phyloP scores from a whole-genome alignment of 805 yeast species.

The Kockiozyma suomiensis region DNA sequence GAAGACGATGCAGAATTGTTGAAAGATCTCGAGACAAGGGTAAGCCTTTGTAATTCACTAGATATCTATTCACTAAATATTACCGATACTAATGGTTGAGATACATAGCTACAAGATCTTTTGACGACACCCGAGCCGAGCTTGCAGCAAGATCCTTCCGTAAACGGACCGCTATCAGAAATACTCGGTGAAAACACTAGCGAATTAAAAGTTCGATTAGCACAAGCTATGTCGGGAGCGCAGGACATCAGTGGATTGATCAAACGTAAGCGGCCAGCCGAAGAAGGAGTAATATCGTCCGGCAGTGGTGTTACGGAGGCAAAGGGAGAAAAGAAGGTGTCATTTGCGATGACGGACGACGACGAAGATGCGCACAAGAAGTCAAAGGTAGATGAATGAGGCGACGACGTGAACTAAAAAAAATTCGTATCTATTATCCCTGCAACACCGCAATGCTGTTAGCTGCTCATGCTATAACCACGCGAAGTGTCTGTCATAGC shows the following conservation, averaged over 20 bases:
- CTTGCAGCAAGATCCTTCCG: background rate
- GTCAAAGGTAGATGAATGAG: slow-evolving; percentile 3
- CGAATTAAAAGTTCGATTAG: slow-evolving; percentile 11
- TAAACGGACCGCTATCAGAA: background rate
- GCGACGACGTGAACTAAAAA: no score
- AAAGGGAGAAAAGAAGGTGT: background rate
- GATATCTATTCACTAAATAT: no score
- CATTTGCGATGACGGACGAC: background rate
- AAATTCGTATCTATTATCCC: no score
- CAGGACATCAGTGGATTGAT: slow-evolving; percentile 29
- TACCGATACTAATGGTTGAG: background rate
- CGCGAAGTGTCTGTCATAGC: no score
- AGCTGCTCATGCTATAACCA: no score
- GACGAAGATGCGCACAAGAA: slow-evolving; percentile 5
- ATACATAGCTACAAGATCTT: slow-evolving; percentile 15
- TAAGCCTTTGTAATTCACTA: slow-evolving; percentile 25
- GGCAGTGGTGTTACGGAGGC: background rate
- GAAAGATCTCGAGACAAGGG: slow-evolving; percentile 42
- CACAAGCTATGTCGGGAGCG: slow-evolving; percentile 23
- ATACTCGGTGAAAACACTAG: slow-evolving; percentile 11
- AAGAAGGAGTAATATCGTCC: background rate
- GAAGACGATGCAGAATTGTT: slow-evolving; percentile 45
- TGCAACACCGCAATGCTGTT: no score
- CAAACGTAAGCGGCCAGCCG: slow-evolving; percentile 25
- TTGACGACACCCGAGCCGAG: background rate